A percentile compares a stretch with the other conserved stretches of the same genome.
Conservation (phyloP, 2,329 filamentous ascomycete species). For the Claviceps monticola region DNA sequence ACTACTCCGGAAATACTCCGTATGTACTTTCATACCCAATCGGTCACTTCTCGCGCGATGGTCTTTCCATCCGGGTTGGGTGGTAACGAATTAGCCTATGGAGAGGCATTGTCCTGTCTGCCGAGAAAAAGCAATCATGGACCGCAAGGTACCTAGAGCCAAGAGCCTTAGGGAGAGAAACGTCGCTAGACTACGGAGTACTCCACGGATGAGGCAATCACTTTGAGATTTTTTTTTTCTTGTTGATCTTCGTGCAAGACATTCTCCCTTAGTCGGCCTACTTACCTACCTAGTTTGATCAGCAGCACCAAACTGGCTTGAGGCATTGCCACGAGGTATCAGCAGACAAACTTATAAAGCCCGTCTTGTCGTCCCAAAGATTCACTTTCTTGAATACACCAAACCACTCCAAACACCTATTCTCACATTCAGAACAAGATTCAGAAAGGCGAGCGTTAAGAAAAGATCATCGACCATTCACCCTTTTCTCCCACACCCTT, state of each 20-base stretch:
- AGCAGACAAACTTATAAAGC: background rate
- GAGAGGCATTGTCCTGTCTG: background rate
- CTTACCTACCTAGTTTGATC: background rate
- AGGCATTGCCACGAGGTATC: background rate
- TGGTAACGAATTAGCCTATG: background rate
- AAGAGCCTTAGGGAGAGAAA: background rate
- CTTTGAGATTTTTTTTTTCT: background rate
- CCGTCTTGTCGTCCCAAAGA: background rate
- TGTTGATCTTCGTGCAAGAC: background rate
- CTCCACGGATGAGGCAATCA: background rate
- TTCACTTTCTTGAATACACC: background rate
- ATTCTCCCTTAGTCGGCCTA: background rate
- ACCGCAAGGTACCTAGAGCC: background rate
- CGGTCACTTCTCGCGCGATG: background rate
- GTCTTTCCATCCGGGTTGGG: background rate
- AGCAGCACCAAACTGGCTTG: background rate
- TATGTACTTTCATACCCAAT: background rate
- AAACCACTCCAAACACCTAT: background rate
- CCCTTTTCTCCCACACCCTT: background rate
- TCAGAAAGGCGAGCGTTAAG: background rate
- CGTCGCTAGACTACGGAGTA: background rate
- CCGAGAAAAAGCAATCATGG: background rate
- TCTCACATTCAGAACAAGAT: background rate
- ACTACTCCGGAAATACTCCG: too few species aligned
- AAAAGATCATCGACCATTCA: background rate